Percentiles rank a stretch among this genome's conserved stretches.
Conservation (phyloP, 2,329 filamentous ascomycete species). For the Colletotrichum ledebouriae region DNA sequence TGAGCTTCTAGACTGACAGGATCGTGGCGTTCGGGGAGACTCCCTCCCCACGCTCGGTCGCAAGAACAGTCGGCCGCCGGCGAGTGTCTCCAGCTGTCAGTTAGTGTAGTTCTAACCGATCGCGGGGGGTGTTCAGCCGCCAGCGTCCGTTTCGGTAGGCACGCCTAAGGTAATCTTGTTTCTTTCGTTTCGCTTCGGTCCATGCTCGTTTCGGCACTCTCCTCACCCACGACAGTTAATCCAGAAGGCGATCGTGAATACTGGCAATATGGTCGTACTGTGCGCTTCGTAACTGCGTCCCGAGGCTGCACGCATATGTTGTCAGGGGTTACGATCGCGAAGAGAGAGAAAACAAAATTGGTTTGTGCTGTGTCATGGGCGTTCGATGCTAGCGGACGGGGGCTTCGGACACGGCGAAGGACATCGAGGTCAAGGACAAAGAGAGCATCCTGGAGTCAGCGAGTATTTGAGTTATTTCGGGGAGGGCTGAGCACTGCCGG, state of each 20-base stretch:
- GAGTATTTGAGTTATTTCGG: constrained; percentile 40
- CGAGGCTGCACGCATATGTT: constrained; percentile 24
- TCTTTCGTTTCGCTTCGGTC: constrained; percentile 12
- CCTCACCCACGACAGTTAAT: constrained; percentile 10
- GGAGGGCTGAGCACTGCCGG: constrained; percentile 36
- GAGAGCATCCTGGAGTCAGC: constrained; percentile 38
- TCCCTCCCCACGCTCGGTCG: constrained; percentile 5
- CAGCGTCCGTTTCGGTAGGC: constrained; percentile 5
- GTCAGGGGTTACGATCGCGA: constrained; percentile 18
- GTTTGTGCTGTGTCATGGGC: constrained; percentile 34
- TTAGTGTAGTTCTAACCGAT: constrained; percentile 21
- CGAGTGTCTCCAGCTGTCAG: constrained; percentile 17
- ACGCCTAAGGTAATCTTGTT: background rate
- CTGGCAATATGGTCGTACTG: constrained; percentile 26
- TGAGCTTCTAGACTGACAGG: constrained; percentile 23
- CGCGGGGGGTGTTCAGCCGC: background rate
- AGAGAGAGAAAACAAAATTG: background rate
- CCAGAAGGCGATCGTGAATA: constrained; percentile 20
- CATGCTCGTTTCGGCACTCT: too few relatives aligned
- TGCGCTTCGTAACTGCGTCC: constrained; percentile 20
- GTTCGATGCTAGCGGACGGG: constrained; percentile 31
- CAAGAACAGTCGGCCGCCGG: background rate
- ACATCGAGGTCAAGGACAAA: constrained; percentile 32
- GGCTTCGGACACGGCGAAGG: constrained; percentile 37
- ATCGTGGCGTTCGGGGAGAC: constrained; percentile 27